A percentile compares a stretch with the other conserved stretches of the same genome.
These are phyloP conservation scores for Geranomyces variabilis DNA, from an alignment of 192 early-diverging fungal species.

Conservation along the genomic window DNA sequence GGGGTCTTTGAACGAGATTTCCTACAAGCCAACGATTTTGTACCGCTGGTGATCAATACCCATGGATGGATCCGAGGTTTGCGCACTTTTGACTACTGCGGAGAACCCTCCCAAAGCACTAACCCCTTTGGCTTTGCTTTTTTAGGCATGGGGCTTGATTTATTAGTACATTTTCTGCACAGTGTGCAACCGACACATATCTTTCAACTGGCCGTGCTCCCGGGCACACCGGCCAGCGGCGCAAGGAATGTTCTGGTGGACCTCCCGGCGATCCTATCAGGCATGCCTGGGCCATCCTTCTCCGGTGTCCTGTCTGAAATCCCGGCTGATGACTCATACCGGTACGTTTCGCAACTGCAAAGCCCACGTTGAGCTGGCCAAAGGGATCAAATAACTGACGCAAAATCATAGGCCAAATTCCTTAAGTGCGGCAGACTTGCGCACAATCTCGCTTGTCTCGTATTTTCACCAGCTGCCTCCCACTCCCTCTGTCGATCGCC, in stretches of 20 bases:
- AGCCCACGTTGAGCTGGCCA: no score
- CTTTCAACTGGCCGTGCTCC: constrained; percentile 50
- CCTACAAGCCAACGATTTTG: background rate
- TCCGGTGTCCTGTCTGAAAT: background rate
- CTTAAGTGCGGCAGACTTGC: constrained; percentile 63
- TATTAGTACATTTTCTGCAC: constrained; percentile 71
- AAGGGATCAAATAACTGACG: no score
- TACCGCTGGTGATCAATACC: constrained; percentile 94
- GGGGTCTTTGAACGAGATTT: constrained; percentile 58
- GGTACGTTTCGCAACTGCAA: no score
- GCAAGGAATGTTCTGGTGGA: constrained; percentile 31
- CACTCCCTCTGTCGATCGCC: constrained; percentile 62
- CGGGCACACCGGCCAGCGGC: constrained; percentile 4
- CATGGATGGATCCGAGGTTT: constrained; percentile 94
- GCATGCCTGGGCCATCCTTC: background rate
- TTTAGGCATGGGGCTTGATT: constrained; percentile 83
- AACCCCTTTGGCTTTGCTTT: no score
- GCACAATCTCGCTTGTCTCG: constrained; percentile 65
- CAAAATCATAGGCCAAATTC: no score
- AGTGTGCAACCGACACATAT: constrained; percentile 70
- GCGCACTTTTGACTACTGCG: constrained; percentile 46
- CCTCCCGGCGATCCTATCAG: background rate
- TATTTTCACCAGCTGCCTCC: constrained; percentile 64
- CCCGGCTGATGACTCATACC: no score
- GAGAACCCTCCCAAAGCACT: no score